These are phyloP conservation scores for Stenocarpella maydis DNA, from an alignment of 2,329 filamentous ascomycete species.

Conservation along the genomic window DNA sequence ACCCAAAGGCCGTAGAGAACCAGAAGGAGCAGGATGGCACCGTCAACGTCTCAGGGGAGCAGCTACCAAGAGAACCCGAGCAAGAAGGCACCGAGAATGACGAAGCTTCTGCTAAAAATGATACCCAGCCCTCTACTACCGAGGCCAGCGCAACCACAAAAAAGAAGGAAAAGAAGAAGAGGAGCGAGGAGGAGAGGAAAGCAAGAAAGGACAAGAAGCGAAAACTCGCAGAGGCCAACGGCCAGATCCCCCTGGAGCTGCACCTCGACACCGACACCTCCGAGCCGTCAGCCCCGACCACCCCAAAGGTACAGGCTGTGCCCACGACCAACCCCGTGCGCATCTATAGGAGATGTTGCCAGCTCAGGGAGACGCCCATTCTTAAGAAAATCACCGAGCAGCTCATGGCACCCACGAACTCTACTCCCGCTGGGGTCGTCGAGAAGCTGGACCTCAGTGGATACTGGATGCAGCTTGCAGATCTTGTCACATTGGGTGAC, in stretches of 20 bases:
- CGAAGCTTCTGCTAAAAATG: slow-evolving; percentile 34
- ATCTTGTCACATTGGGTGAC: slow-evolving; percentile 88
- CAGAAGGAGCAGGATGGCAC: slow-evolving; percentile 57
- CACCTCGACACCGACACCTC: slow-evolving; percentile 73
- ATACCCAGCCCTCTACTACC: slow-evolving; percentile 13
- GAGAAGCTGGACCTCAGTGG: slow-evolving; percentile 84
- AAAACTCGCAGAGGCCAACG: slow-evolving; percentile 85
- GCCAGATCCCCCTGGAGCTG: slow-evolving; percentile 84
- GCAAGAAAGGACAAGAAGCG: slow-evolving; percentile 90
- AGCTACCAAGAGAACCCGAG: slow-evolving; percentile 50
- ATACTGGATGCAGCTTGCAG: slow-evolving; percentile 82
- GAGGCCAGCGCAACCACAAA: slow-evolving; percentile 52
- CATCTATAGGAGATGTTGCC: slow-evolving; percentile 94
- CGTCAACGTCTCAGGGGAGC: slow-evolving; percentile 53
- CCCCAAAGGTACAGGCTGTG: slow-evolving; percentile 65
- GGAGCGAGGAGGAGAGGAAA: slow-evolving; percentile 90
- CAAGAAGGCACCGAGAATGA: slow-evolving; percentile 44
- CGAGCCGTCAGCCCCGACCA: slow-evolving; percentile 42
- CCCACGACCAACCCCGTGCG: slow-evolving; percentile 91
- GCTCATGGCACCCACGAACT: slow-evolving; percentile 75
- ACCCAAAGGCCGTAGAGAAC: slow-evolving; percentile 66
- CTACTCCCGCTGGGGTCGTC: slow-evolving; percentile 75
- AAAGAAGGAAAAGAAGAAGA: slow-evolving; percentile 97
- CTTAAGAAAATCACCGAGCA: slow-evolving; percentile 92
- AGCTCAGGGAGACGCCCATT: slow-evolving; percentile 90